A percentile compares a stretch with the other conserved stretches of the same genome.
Evolutionary conservation across 129 eudicot genomes (phyloP).

Genomic region (Centaurea solstitialis): DNA sequence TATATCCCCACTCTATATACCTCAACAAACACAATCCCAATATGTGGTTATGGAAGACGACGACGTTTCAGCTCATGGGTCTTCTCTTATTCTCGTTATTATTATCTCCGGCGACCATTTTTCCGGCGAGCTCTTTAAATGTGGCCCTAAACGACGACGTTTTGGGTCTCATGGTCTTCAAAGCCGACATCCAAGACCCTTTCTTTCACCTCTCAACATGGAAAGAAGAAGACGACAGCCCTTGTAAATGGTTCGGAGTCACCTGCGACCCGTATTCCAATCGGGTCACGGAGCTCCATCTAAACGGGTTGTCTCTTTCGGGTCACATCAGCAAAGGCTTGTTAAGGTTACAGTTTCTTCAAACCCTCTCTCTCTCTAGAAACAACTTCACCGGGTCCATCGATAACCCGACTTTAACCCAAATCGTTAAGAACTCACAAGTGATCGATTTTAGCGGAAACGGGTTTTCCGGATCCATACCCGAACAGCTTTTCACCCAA

Average conservation of each 20-base stretch:
- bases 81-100: not conserved
- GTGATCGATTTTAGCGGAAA: conserved; percentile 59
- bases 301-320: conserved; percentile 64
- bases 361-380: conserved; percentile 56
- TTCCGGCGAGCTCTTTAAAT: conserved; percentile 23
- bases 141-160: conserved; percentile 90
- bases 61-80: conserved; percentile 28
- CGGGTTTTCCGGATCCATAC: conserved; percentile 56
- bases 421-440: conserved; percentile 48
- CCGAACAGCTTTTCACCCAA: conserved; percentile 61
- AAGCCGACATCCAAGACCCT: conserved; percentile 77
- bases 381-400: conserved; percentile 76
- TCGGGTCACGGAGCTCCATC: conserved; percentile 66
- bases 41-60: conserved; percentile 37
- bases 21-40: not conserved
- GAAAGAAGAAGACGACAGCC: conserved; percentile 73
- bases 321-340: conserved; percentile 80
- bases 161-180: conserved; percentile 79
- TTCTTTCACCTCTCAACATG: conserved; percentile 61
- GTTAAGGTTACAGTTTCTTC: conserved; percentile 57
- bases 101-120: not conserved
- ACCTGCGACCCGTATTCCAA: conserved; percentile 61
- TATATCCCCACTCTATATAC: too few species aligned
- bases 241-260: conserved; percentile 87
- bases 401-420: conserved; percentile 51